Percentiles rank a stretch among this genome's conserved stretches.
Conservation (phyloP, 371 early-diverging fungal species). For the Blastocladiella emersonii region DNA sequence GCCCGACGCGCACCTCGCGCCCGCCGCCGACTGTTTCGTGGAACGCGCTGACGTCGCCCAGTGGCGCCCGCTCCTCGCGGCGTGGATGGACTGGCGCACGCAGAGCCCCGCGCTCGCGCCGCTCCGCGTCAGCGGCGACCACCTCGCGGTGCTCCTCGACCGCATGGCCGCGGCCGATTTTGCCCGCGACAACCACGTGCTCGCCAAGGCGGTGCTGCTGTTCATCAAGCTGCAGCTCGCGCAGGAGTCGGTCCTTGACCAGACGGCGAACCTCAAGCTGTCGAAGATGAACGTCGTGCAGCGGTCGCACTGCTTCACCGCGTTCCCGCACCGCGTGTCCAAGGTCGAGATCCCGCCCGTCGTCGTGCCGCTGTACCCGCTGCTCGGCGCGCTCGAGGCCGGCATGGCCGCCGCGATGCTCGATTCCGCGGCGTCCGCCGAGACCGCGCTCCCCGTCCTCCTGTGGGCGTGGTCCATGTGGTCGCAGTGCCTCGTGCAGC, state of each 20-base stretch:
- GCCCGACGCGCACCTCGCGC: conserved; percentile 44
- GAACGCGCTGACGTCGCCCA: conserved; percentile 41
- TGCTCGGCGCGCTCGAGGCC: neutral
- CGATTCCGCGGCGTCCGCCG: neutral
- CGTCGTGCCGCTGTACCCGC: neutral
- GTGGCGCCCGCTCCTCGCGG: conserved; percentile 18
- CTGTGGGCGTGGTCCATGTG: neutral
- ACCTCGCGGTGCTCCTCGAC: conserved; percentile 16
- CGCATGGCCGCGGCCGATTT: too few species aligned
- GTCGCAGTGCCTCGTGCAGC: neutral
- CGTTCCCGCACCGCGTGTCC: neutral
- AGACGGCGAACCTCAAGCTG: neutral
- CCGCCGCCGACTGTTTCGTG: conserved; percentile 27
- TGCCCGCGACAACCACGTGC: conserved; percentile 20
- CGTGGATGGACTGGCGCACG: conserved; percentile 14
- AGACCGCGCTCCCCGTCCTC: neutral
- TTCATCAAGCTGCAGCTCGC: neutral
- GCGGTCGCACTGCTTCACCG: neutral
- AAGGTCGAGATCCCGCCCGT: neutral
- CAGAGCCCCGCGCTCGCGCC: conserved; percentile 13
- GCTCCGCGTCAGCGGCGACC: conserved; percentile 9
- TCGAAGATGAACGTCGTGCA: neutral
- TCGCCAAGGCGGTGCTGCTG: neutral
- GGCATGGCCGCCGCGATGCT: neutral
- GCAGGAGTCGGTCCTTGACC: neutral